These are phyloP conservation scores for Naumovozyma baii DNA, from an alignment of 805 yeast species.

Conservation along the genomic window DNA sequence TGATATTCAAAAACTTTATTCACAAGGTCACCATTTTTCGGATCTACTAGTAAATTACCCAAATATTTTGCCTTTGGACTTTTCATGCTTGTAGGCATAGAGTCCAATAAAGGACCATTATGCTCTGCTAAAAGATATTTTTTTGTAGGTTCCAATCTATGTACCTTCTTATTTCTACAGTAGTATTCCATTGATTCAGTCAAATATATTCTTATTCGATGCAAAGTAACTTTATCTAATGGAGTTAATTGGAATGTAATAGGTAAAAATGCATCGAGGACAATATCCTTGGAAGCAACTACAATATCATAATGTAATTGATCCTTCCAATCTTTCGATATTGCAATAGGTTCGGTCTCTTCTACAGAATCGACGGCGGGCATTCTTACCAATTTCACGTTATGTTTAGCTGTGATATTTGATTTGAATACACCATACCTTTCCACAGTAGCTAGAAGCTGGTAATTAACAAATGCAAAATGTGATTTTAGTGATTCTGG, in stretches of 20 bases:
- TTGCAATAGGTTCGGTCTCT: constrained; percentile 85
- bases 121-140: constrained; percentile 74
- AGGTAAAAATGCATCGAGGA: constrained; percentile 74
- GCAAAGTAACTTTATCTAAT: constrained; percentile 71
- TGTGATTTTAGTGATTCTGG: constrained; percentile 73
- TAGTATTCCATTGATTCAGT: constrained; percentile 85
- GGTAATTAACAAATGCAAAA: constrained; percentile 69
- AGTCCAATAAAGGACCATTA: constrained; percentile 40
- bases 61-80: constrained; percentile 26
- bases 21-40: constrained; percentile 44
- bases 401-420: constrained; percentile 44
- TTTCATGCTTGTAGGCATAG: constrained; percentile 9
- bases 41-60: constrained; percentile 33
- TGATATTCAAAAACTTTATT: constrained; percentile 78
- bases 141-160: constrained; percentile 77
- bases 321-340: constrained; percentile 85
- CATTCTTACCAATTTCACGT: constrained; percentile 53
- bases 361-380: constrained; percentile 71
- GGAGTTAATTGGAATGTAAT: constrained; percentile 77
- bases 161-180: constrained; percentile 74
- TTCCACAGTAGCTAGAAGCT: constrained; percentile 55
- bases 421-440: constrained; percentile 80
- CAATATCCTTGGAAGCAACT: constrained; percentile 76
- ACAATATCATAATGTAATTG: constrained; percentile 79
- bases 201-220: constrained; percentile 70